Base-by-base conservation (phyloP, 306 rosid species). In the Mimosa pudica region DNA sequence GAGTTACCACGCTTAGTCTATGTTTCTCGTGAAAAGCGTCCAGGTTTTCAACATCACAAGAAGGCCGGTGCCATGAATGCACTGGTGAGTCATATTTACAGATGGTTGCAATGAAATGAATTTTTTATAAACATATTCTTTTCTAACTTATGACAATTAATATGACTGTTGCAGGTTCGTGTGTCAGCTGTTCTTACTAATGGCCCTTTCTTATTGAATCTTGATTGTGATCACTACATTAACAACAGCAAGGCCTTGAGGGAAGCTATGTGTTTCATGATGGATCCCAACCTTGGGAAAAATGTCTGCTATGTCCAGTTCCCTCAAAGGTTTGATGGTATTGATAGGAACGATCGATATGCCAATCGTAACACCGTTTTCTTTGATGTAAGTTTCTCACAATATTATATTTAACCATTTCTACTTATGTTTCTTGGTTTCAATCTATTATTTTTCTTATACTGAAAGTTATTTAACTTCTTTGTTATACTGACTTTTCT, bases 21-120 rank as follows among this genome's bases (percentile, higher is more conserved):
- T 82, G 98, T 93, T 70, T 93, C 98, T 87, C 98, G 98, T 86
- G 98, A 93, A 82, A 93, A 93, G 87, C 98, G 98, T 87, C 98
- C 97, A 2, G 98, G 98, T 57, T 93, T 93, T 82, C 98, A 93
- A 79, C 98, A 93, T 85, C 98, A 93, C 85, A 93, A 93, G 90
- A 93, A 93, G 84, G 98, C 98, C 10, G 98, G 98, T 84, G 98
- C 98, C 80, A 93, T 93, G 98, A 93, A 93, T 85, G 89, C 98
- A 68, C 92, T 93, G 75, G 98, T 93, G 82, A 86, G 98, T 86
- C 75, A 38, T 71, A 48, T 60, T 54, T 5, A 35, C 4, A 3
- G 11, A 49, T 55, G 48, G 65, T 54, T 18, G 33, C 51, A 18
- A 76, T 57, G 36, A 48, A 33, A 20, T 55, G 41, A 11, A 42